Percentiles rank a stretch among this genome's conserved stretches.
phyloP scores from a whole-genome alignment of 345 rosid genomes.

The Melaleuca quinquenervia region DNA sequence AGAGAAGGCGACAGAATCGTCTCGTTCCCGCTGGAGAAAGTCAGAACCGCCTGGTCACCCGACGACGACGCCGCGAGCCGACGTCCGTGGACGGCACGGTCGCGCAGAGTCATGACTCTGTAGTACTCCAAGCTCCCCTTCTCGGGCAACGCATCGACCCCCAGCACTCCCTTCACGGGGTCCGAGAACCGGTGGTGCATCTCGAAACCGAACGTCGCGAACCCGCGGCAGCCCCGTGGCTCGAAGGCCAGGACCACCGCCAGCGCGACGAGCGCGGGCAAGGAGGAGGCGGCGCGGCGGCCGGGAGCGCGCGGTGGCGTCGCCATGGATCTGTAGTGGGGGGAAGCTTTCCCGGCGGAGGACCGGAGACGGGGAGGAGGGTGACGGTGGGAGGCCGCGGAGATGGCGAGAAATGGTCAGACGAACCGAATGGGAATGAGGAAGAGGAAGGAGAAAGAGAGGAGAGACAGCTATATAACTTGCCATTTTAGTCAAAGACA shows the following conservation, averaged over 20 bases:
- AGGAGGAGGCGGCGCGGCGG: neutral
- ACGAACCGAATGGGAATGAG: neutral
- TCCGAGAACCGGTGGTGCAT: conserved; percentile 84
- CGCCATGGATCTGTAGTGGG: neutral
- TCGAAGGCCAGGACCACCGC: neutral
- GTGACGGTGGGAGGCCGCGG: neutral
- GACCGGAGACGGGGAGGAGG: no score
- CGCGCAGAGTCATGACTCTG: conserved; percentile 60
- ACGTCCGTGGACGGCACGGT: conserved; percentile 60
- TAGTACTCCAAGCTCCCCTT: conserved; percentile 58
- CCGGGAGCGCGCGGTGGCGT: neutral
- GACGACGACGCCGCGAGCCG: conserved; percentile 29
- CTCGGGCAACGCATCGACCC: conserved; percentile 44
- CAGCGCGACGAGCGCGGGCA: neutral
- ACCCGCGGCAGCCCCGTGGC: conserved; percentile 11
- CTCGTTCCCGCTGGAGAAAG: conserved; percentile 61
- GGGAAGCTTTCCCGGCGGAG: no score
- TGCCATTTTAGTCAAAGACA: neutral
- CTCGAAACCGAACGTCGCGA: conserved; percentile 57
- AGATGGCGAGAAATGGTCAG: neutral
- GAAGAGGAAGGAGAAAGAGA: neutral
- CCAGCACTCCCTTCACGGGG: conserved; percentile 47
- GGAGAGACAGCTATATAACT: neutral
- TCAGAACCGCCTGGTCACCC: conserved; percentile 8
- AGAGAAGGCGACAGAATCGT: conserved; percentile 33